Conservation (phyloP, 208 protist species). For the Trichomonas tenax region DNA sequence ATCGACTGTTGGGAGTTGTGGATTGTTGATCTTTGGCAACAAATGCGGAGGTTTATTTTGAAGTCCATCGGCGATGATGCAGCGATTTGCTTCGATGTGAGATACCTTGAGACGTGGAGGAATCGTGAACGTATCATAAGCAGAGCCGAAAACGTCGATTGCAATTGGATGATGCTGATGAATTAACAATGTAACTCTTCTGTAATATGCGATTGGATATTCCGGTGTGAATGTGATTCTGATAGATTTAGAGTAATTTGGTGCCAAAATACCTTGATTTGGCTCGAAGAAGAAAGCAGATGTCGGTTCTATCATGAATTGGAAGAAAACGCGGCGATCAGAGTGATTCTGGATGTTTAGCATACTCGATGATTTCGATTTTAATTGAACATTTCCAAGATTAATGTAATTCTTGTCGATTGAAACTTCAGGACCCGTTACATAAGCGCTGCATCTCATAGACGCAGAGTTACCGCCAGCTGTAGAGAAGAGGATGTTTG, state of each 20-base stretch:
- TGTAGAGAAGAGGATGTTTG: not conserved
- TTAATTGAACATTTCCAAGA: not conserved
- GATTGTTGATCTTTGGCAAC: not conserved
- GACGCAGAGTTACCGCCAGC: not conserved
- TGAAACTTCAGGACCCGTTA: not conserved
- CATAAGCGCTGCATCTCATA: not conserved
- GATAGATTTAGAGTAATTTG: not conserved
- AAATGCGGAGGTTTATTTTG: not conserved
- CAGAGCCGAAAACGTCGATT: not conserved
- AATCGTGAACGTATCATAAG: not conserved
- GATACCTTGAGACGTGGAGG: not conserved
- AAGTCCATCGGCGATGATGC: not conserved
- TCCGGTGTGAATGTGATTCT: not conserved
- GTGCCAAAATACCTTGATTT: slow-evolving; percentile 17
- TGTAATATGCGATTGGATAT: not conserved
- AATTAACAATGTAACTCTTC: not conserved
- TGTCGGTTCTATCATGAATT: slow-evolving; percentile 8
- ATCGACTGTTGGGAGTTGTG: not conserved
- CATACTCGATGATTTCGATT: not conserved
- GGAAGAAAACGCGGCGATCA: not conserved
- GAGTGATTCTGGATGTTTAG: not conserved
- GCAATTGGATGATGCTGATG: slow-evolving; percentile 1
- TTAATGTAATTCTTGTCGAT: not conserved
- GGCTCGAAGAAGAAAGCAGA: not conserved
- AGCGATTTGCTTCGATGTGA: not conserved